Evolutionary conservation across 805 yeast genomes (phyloP).

Genomic region (Suhomyces xylopsoci): DNA sequence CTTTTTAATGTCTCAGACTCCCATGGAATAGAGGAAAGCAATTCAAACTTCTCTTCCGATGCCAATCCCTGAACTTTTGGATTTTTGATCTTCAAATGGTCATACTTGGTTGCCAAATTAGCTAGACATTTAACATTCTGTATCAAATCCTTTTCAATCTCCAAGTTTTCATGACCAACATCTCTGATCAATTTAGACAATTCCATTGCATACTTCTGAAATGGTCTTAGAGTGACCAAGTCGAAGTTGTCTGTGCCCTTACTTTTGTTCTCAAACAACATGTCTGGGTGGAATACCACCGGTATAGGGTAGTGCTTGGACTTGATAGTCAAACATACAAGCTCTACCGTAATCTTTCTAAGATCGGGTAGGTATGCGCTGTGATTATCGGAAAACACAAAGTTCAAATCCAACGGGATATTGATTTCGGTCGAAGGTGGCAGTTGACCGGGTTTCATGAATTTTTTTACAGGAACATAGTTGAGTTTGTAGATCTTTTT

Average conservation of each 20-base stretch:
- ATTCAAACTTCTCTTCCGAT: conserved; percentile 4
- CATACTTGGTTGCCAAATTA: conserved; percentile 26
- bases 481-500: conserved; percentile 23
- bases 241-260: conserved; percentile 29
- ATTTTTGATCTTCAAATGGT: conserved; percentile 21
- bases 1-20: conserved; percentile 10
- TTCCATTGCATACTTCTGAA: conserved; percentile 30
- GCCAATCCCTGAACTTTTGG: conserved; percentile 10
- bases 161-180: conserved; percentile 21
- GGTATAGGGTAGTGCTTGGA: conserved; percentile 34
- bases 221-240: conserved; percentile 26
- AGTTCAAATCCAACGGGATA: conserved; percentile 31
- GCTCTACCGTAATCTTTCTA: conserved; percentile 26
- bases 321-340: conserved; percentile 29
- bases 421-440: conserved; percentile 16
- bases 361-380: conserved; percentile 22
- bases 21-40: conserved; percentile 19
- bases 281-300: conserved; percentile 32
- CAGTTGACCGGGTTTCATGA: conserved; percentile 6
- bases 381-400: conserved; percentile 19
- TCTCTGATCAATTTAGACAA: conserved; percentile 22
- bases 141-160: conserved; percentile 24
- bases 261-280: conserved; percentile 30
- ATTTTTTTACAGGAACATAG: conserved; percentile 22
- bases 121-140: conserved; percentile 33